Conservation (phyloP, 2,329 filamentous ascomycete genomes). For the Mollisia scopiformis region DNA sequence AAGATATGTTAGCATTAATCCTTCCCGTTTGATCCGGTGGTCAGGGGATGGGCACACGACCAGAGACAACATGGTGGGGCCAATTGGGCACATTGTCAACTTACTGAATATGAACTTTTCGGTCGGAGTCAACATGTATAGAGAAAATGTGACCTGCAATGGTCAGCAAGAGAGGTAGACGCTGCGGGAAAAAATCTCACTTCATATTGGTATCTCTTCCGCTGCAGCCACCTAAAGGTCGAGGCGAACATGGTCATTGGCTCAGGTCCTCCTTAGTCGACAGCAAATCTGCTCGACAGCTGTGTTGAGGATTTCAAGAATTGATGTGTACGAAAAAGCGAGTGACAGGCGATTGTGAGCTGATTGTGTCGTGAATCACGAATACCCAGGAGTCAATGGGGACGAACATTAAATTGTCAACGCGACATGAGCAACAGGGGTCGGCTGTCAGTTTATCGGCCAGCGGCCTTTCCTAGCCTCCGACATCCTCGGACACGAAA, state of each 20-base stretch:
- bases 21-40: background rate
- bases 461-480: background rate
- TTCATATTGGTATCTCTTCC: slow-evolving; percentile 98
- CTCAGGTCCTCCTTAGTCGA: background rate
- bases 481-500: background rate
- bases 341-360: no score
- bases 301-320: background rate
- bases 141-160: slow-evolving; percentile 91
- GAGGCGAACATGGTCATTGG: slow-evolving; percentile 42
- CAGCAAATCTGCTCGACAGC: background rate
- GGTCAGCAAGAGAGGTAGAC: slow-evolving; percentile 54
- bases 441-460: background rate
- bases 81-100: slow-evolving; percentile 38
- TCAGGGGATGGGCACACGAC: background rate
- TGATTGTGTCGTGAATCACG: no score
- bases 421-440: background rate
- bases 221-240: slow-evolving; percentile 79
- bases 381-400: background rate
- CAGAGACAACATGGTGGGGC: background rate
- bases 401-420: background rate
- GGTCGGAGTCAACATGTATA: slow-evolving; percentile 96
- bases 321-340: background rate
- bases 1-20: background rate
- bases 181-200: slow-evolving; percentile 11
- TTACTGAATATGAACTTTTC: slow-evolving; percentile 98